A percentile compares a stretch with the other conserved stretches of the same genome.
Evolutionary conservation across 768 basidiomycete genomes (phyloP).

Genomic region (Boletus vermiculosoides): DNA sequence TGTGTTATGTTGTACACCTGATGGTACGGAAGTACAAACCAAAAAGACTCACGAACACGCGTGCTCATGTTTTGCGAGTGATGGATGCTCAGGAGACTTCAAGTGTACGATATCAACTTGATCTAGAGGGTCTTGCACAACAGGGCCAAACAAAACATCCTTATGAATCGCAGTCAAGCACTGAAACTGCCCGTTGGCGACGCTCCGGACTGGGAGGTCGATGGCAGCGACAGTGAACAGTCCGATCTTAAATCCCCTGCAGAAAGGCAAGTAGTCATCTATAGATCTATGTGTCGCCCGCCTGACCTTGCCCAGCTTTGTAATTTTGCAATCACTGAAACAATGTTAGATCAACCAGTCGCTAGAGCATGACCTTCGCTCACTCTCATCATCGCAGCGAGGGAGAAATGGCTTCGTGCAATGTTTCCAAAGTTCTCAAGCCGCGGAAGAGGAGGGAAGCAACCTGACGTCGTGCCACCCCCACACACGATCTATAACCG

Average conservation of each 20-base stretch:
- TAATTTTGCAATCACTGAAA: slow-evolving; percentile 63
- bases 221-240: slow-evolving; percentile 41
- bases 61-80: slow-evolving; percentile 37
- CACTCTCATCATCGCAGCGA: slow-evolving; percentile 43
- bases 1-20: neutral
- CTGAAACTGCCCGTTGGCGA: slow-evolving; percentile 54
- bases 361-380: slow-evolving; percentile 13
- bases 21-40: slow-evolving; percentile 1
- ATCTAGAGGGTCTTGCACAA: slow-evolving; percentile 16
- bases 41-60: slow-evolving; percentile 57
- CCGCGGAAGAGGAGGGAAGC: slow-evolving; percentile 58
- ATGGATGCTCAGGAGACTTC: slow-evolving; percentile 2
- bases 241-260: slow-evolving; percentile 44
- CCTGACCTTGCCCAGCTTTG: slow-evolving; percentile 42
- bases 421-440: slow-evolving; percentile 73
- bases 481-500: slow-evolving; percentile 65
- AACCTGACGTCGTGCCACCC: slow-evolving; percentile 51
- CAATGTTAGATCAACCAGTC: slow-evolving; percentile 50
- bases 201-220: slow-evolving; percentile 59
- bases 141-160: slow-evolving; percentile 27
- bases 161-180: slow-evolving; percentile 30
- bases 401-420: slow-evolving; percentile 64
- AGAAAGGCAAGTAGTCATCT: slow-evolving; percentile 49
- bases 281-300: neutral
- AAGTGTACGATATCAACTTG: neutral